Evolutionary conservation across 2,329 filamentous ascomycete species (phyloP), one percentile per base, ranked within the genome.

Genomic region (Claviceps purpurea): DNA sequence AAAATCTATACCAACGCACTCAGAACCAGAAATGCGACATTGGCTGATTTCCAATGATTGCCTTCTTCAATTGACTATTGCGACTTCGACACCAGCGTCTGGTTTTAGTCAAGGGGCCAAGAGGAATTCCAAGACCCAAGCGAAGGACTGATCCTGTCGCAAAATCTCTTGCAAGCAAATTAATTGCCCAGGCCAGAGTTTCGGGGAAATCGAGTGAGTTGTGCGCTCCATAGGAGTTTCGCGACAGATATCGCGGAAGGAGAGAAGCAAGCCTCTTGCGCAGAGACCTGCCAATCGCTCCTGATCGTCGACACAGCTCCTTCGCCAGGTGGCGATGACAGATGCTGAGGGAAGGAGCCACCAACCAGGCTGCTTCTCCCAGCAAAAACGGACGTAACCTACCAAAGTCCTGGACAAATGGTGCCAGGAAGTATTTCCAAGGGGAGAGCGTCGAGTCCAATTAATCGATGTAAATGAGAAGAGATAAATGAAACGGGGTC

Each of bases 1-100:
- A 66, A 61, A 51, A 20, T n/a, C 14, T 34, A 34, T 41, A 39
- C n/a, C 14, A 41, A 42, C 41, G 38, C 8, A 50, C 43, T n/a
- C 16, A 39, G 18, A 50, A 46, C 16, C 49, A 45, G 42, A 30
- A 47, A n/a, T 38, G 8, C 37, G 13, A n/a, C 20, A n/a, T 42
- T 16, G 20, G 3, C 13, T 43, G 20, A 5, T 20, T 22, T 46
- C 46, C 47, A 49, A 52, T 30, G 50, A 56, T 56, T 52, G 51
- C 58, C 52, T 51, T 57, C 51, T 49, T 52, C 50, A 54, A 51
- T 26, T n/a, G 40, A 34, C 10, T n/a, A 42, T 42, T 22, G 37
- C 24, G 37, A 48, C 13, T 37, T 46, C 42, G 47, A 46, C 37
- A 16, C 26, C 44, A 16, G 34, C 8, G 47, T 18, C 4, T 22